A percentile compares a stretch with the other conserved stretches of the same genome.
phyloP scores from a whole-genome alignment of 139 green algal species.

The Coccomyxa sp. region DNA sequence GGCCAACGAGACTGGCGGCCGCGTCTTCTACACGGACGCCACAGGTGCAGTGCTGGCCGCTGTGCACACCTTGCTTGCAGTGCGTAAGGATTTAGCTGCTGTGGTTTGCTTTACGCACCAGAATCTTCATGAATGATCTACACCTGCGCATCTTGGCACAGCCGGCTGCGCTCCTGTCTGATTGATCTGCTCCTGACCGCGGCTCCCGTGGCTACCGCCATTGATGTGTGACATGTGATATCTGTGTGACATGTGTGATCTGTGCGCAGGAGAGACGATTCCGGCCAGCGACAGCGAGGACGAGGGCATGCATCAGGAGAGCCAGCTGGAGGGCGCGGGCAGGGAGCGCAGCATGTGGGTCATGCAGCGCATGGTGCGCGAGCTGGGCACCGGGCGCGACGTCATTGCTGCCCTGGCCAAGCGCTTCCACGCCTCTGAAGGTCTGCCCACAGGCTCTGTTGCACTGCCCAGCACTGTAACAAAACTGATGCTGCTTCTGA shows the following conservation, averaged over 20 bases:
- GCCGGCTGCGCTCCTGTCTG: too few relatives aligned
- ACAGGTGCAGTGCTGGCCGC: not conserved
- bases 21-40: conserved; percentile 63
- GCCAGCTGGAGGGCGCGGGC: conserved; percentile 31
- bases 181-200: too few relatives aligned
- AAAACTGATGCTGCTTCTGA: too few relatives aligned
- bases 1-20: conserved; percentile 36
- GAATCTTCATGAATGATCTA: too few relatives aligned
- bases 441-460: too few relatives aligned
- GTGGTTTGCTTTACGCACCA: not conserved
- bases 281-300: conserved; percentile 50
- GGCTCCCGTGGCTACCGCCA: too few relatives aligned
- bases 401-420: not conserved
- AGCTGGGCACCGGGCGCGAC: not conserved
- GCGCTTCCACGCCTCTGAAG: not conserved
- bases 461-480: too few relatives aligned
- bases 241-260: not conserved
- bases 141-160: too few relatives aligned
- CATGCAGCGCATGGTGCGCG: not conserved
- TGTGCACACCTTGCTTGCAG: not conserved
- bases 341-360: conserved; percentile 19
- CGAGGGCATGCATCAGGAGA: conserved; percentile 20
- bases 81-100: not conserved
- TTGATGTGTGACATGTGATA: too few relatives aligned
- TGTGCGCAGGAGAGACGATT: conserved; percentile 44